Evolutionary conservation across 2,329 filamentous ascomycete species (phyloP).

Genomic region (Cladosporium sp.): DNA sequence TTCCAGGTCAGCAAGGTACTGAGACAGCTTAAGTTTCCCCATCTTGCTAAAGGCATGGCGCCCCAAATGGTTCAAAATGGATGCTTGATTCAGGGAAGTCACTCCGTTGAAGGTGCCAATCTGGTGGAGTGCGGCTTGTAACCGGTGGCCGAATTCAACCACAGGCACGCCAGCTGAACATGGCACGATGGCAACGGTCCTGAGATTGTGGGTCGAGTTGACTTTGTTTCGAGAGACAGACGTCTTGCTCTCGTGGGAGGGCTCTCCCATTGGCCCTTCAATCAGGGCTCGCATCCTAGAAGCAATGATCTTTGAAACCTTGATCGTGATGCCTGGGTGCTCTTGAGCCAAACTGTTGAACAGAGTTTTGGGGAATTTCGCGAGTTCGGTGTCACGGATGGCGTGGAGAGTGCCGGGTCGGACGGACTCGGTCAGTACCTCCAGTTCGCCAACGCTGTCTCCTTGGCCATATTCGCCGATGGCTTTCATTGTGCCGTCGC

Average conservation of each 20-base stretch:
- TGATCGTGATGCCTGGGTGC: conserved; percentile 96
- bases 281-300: conserved; percentile 86
- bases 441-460: conserved; percentile 93
- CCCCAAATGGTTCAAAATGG: conserved; percentile 89
- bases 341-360: conserved; percentile 98
- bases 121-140: conserved; percentile 82
- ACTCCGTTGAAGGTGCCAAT: conserved; percentile 86
- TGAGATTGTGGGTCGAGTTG: conserved; percentile 83
- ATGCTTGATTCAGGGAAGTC: conserved; percentile 85
- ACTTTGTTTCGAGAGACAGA: conserved; percentile 54
- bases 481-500: conserved; percentile 75
- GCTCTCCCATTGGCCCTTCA: conserved; percentile 65
- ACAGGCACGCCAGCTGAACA: conserved; percentile 89
- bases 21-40: conserved; percentile 90
- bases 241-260: conserved; percentile 37
- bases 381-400: conserved; percentile 91
- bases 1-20: conserved; percentile 93
- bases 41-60: conserved; percentile 95
- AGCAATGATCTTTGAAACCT: conserved; percentile 97
- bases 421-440: conserved; percentile 89
- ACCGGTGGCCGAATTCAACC: conserved; percentile 83
- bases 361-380: conserved; percentile 88
- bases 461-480: conserved; percentile 93
- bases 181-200: conserved; percentile 86
- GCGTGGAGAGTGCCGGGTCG: conserved; percentile 90